phyloP scores from a whole-genome alignment of 345 rosid genomes.

The Eucalyptus sp. region DNA sequence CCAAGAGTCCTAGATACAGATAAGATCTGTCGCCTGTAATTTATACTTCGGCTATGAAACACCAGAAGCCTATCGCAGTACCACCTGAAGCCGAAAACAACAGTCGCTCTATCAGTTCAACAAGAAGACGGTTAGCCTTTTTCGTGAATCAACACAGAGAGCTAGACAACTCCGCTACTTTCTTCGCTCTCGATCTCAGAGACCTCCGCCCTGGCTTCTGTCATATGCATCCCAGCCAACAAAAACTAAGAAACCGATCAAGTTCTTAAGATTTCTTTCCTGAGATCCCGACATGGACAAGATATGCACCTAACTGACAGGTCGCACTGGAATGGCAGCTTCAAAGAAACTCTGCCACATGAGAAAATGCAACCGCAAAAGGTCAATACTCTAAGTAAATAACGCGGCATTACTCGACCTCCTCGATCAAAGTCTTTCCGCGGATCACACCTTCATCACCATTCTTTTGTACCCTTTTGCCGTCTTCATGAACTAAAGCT shows the following conservation, averaged over 20 bases:
- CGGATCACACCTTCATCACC: conserved; percentile 5
- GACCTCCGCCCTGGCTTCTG: background rate
- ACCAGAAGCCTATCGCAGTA: background rate
- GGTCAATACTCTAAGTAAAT: background rate
- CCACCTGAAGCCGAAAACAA: background rate
- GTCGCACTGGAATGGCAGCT: background rate
- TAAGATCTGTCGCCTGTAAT: background rate
- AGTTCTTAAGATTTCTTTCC: background rate
- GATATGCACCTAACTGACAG: background rate
- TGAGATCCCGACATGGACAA: background rate
- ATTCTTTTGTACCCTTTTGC: background rate
- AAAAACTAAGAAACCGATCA: background rate
- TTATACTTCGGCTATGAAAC: background rate
- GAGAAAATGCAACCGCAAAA: background rate
- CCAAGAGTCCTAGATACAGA: background rate
- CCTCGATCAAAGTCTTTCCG: conserved; percentile 49
- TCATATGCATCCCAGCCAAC: background rate
- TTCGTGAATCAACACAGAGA: background rate
- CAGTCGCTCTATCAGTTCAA: background rate
- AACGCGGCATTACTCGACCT: conserved; percentile 17
- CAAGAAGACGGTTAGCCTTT: background rate
- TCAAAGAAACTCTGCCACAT: background rate
- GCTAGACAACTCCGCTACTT: background rate
- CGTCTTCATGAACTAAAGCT: conserved; percentile 10
- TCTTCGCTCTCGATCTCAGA: background rate